These are phyloP conservation scores for Boletus sp. DNA, from an alignment of 1,284 basidiomycete genomes.

Conservation along the genomic window DNA sequence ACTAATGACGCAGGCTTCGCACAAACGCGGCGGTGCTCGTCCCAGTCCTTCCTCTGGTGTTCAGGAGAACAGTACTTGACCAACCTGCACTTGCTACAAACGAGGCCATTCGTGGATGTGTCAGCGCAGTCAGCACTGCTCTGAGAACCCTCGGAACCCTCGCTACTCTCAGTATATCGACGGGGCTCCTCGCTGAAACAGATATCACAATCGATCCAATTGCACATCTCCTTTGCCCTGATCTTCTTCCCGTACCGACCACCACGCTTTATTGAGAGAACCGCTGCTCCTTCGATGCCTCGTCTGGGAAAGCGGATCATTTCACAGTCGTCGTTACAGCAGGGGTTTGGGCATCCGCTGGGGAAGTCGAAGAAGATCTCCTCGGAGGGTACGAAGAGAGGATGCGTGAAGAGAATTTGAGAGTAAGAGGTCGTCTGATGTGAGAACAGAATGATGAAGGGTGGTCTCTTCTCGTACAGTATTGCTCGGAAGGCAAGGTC, in stretches of 20 bases:
- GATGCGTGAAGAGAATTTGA: slow-evolving; percentile 71
- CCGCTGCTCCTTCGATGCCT: slow-evolving; percentile 54
- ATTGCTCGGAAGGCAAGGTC: slow-evolving; percentile 70
- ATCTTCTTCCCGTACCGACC: slow-evolving; percentile 45
- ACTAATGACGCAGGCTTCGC: slow-evolving; percentile 36
- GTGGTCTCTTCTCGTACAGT: slow-evolving; percentile 65
- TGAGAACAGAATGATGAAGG: slow-evolving; percentile 70
- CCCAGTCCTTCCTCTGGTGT: slow-evolving; percentile 69
- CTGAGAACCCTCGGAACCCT: slow-evolving; percentile 51
- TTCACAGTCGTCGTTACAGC: slow-evolving; percentile 73
- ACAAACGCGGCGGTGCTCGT: slow-evolving; percentile 66
- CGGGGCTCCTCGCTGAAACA: slow-evolving; percentile 48
- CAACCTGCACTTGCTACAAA: slow-evolving; percentile 69
- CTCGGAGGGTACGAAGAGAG: slow-evolving; percentile 62
- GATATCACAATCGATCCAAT: slow-evolving; percentile 70
- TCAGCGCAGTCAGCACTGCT: slow-evolving; percentile 36
- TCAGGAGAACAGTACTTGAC: slow-evolving; percentile 70
- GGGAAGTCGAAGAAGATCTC: slow-evolving; percentile 72
- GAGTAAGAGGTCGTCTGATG: slow-evolving; percentile 75
- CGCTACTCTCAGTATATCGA: slow-evolving; percentile 37
- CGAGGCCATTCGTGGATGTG: slow-evolving; percentile 39
- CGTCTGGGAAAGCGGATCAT: slow-evolving; percentile 70
- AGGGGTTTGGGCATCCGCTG: slow-evolving; percentile 69
- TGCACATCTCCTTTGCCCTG: slow-evolving; percentile 62
- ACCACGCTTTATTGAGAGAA: slow-evolving; percentile 57